A percentile compares a stretch with the other conserved stretches of the same genome.
Evolutionary conservation across 2,329 filamentous ascomycete species (phyloP).

Genomic region (Fusarium sp.): DNA sequence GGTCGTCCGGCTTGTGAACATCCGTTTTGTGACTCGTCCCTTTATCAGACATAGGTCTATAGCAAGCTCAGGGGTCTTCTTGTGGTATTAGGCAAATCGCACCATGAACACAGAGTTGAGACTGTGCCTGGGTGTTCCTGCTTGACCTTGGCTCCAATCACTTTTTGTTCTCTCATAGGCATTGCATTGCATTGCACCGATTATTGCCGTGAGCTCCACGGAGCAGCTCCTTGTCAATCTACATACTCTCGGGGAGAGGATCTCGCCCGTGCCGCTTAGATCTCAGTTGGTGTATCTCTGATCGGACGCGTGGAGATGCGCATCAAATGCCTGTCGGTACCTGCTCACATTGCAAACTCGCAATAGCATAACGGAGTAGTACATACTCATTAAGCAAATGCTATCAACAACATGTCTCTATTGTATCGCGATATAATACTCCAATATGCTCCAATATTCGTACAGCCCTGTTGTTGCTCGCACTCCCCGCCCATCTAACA

Average conservation of each 20-base stretch:
- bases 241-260: background rate
- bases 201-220: background rate
- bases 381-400: background rate
- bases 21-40: background rate
- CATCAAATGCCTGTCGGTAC: constrained; percentile 9
- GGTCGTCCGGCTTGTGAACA: constrained; percentile 19
- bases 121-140: background rate
- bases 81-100: constrained; percentile 1
- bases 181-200: background rate
- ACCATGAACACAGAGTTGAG: background rate
- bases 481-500: constrained; percentile 22
- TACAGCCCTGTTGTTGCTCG: constrained; percentile 17
- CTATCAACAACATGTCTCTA: background rate
- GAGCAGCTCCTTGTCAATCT: background rate
- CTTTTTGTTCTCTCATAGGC: background rate
- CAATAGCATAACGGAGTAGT: constrained; percentile 15
- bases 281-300: constrained; percentile 6
- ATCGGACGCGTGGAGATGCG: constrained; percentile 16
- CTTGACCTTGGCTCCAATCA: background rate
- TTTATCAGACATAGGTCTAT: constrained; percentile 4
- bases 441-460: constrained; percentile 12
- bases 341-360: constrained; percentile 4
- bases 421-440: background rate
- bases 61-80: background rate
- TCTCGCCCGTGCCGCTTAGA: constrained; percentile 18